Conservation (phyloP, 768 basidiomycete genomes). For the Termitomyces sp. region DNA sequence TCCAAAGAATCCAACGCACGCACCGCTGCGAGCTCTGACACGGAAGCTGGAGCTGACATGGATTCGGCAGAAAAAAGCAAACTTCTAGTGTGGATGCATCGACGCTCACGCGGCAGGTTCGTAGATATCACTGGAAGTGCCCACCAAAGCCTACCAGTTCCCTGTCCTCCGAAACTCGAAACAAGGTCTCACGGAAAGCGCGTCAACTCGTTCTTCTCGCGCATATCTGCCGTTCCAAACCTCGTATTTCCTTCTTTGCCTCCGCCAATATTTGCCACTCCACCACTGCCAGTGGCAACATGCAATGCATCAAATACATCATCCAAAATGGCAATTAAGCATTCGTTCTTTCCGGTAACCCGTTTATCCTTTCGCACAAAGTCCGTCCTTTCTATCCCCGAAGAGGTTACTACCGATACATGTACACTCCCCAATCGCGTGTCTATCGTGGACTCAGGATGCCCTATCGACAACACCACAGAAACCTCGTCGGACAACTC, state of each 20-base stretch:
- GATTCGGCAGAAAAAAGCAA: conserved; percentile 10
- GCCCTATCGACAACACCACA: neutral
- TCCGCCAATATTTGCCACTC: conserved; percentile 1
- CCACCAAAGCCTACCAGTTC: neutral
- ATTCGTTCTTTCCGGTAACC: neutral
- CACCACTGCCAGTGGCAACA: neutral
- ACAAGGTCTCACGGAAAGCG: neutral
- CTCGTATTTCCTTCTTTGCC: conserved; percentile 1
- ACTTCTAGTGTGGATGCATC: conserved; percentile 22
- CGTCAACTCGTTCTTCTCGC: conserved; percentile 9
- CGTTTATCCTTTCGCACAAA: conserved; percentile 6
- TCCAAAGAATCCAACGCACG: neutral
- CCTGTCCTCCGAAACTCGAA: neutral
- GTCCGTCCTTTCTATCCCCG: neutral
- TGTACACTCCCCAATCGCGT: neutral
- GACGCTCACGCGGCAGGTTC: conserved; percentile 23
- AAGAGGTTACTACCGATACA: neutral
- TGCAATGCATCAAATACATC: neutral
- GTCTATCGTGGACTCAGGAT: neutral
- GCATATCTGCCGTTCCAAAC: conserved; percentile 11
- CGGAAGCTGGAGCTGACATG: conserved; percentile 9
- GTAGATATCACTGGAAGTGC: conserved; percentile 6
- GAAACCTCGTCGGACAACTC: neutral
- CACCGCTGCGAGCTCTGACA: conserved; percentile 1
- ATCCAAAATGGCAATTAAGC: neutral